Evolutionary conservation across 2,329 filamentous ascomycete species (phyloP), one percentile per base, ranked within the genome.

Genomic region (Leptoxyphium fumago): DNA sequence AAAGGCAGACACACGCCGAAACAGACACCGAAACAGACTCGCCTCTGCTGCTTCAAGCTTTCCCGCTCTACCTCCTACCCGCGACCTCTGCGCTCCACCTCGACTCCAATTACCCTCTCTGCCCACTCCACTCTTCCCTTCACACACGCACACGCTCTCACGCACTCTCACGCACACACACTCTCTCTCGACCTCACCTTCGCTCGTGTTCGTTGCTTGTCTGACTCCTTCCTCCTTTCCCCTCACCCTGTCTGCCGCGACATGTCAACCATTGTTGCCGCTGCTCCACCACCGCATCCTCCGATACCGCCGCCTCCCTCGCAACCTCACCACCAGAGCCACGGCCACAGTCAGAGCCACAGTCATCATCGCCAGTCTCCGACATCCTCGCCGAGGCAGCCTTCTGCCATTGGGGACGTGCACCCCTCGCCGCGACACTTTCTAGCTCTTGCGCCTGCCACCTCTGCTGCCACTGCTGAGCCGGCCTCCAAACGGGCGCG

Each of bases 401-500:
- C 41, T 42, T 30, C 44, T 30, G 34, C 46, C 28, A 30, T 17
- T 26, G 34, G 28, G 15, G 38, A 29, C 28, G 34, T 26, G 38
- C 57, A 60, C 43, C 55, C 59, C 48, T 63, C 62, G 5, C 57
- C 63, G 48, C 64, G 63, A 51, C 60, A 61, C 55, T 69, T 65
- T 60, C 58, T 64, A 49, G 52, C 64, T 57, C 65, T 68, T 51
- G 62, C 66, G 51, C 64, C 56, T 36, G 29, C 47, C 26, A 43
- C 43, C 32, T 34, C 47, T 32, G 34, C 29, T 43, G 42, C 34
- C 40, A 43, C 46, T 39, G 43, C 30, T 46, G 47, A 56, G 45
- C 54, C 59, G 29, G 54, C 55, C 28, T 49, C 53, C 39, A 59
- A 57, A 45, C 55, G 57, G 17, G 52, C 53, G 42, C 50, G 56